These are phyloP conservation scores for Neodidymelliopsis sp. DNA, from an alignment of 2,329 filamentous ascomycete species.

Conservation along the genomic window DNA sequence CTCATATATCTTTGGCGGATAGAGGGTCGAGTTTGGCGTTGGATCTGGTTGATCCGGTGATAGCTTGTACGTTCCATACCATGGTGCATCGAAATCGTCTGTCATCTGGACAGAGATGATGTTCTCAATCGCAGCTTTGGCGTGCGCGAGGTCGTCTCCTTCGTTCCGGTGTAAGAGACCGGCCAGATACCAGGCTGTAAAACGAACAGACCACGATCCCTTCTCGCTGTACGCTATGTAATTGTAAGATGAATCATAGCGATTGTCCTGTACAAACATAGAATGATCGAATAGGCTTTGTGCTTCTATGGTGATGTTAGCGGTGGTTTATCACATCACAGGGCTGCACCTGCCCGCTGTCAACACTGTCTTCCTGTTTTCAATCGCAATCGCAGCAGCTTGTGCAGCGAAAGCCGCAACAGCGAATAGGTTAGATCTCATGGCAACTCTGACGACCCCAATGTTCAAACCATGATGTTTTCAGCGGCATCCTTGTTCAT, in stretches of 20 bases:
- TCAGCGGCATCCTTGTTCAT: neutral
- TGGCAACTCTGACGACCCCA: neutral
- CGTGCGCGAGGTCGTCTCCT: slow-evolving; percentile 47
- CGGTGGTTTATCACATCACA: neutral
- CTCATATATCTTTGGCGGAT: slow-evolving; percentile 13
- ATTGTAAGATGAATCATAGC: slow-evolving; percentile 54
- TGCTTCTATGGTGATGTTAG: slow-evolving; percentile 10
- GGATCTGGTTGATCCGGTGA: slow-evolving; percentile 17
- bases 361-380: neutral
- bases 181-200: slow-evolving; percentile 54
- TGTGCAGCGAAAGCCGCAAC: neutral
- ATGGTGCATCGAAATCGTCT: slow-evolving; percentile 47
- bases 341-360: slow-evolving; percentile 1
- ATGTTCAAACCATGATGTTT: neutral
- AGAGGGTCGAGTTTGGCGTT: slow-evolving; percentile 9
- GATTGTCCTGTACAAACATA: slow-evolving; percentile 38
- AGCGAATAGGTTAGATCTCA: neutral
- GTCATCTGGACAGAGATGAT: slow-evolving; percentile 49
- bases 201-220: slow-evolving; percentile 54
- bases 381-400: slow-evolving; percentile 5
- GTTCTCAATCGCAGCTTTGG: slow-evolving; percentile 47
- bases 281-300: slow-evolving; percentile 28
- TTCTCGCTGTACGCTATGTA: slow-evolving; percentile 54
- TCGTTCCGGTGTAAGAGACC: slow-evolving; percentile 50
- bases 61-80: slow-evolving; percentile 18